Conservation (phyloP, 2,329 filamentous ascomycete species). For the Ophiocordyceps polyrhachis-furcata region DNA sequence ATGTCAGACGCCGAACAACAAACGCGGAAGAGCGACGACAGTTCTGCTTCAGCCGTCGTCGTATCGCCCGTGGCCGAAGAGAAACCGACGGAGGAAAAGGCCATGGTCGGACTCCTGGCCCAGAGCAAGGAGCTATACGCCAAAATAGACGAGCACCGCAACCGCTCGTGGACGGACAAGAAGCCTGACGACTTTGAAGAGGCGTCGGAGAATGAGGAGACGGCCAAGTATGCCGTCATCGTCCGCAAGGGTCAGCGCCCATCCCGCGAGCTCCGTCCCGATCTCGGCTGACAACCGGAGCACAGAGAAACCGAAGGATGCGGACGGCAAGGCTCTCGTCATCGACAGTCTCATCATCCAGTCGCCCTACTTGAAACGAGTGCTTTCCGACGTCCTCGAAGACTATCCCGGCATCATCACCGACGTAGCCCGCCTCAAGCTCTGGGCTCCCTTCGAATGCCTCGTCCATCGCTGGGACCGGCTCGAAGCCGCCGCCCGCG, state of each 20-base stretch:
- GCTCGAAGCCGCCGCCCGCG: constrained; percentile 16
- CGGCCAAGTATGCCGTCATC: constrained; percentile 40
- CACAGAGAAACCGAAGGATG: constrained; percentile 24
- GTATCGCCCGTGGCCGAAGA: not conserved
- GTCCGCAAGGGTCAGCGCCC: constrained; percentile 27
- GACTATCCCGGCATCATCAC: constrained; percentile 42
- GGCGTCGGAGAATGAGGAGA: constrained; percentile 41
- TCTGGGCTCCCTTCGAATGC: constrained; percentile 39
- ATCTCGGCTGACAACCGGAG: no score
- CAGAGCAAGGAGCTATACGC: constrained; percentile 24
- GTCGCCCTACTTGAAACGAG: constrained; percentile 38
- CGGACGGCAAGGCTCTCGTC: constrained; percentile 38
- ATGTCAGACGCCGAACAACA: not conserved
- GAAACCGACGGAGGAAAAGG: constrained; percentile 4
- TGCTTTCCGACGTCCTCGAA: constrained; percentile 33
- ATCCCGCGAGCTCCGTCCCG: not conserved
- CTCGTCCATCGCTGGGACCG: constrained; percentile 47
- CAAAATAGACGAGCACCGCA: constrained; percentile 26
- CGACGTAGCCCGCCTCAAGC: constrained; percentile 39
- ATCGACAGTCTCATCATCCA: constrained; percentile 47
- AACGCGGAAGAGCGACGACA: constrained; percentile 1
- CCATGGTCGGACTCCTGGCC: constrained; percentile 17
- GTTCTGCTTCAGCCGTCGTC: constrained; percentile 1
- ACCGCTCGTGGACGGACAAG: constrained; percentile 35
- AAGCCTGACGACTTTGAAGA: constrained; percentile 34